Conservation (phyloP, 371 early-diverging fungal species). For the Mortierella sp. region DNA sequence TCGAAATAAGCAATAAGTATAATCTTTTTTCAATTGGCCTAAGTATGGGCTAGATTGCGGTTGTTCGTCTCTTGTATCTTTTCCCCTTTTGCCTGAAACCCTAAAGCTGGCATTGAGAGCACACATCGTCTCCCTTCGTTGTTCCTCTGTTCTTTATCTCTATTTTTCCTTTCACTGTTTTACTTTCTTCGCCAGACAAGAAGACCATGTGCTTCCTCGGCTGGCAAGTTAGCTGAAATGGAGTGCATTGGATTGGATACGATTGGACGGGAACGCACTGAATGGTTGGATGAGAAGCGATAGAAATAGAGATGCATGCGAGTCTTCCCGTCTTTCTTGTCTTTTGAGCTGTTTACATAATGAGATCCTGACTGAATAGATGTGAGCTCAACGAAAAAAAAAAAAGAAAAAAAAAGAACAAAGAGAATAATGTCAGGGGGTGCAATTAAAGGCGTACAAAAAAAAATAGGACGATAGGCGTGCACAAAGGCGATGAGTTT, state of each 20-base stretch:
- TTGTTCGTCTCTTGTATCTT: too few relatives aligned
- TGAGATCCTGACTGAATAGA: neutral
- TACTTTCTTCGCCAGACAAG: neutral
- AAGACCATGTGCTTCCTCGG: neutral
- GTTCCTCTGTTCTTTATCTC: neutral
- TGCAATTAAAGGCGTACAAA: neutral
- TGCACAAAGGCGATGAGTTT: too few relatives aligned
- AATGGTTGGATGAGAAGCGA: neutral
- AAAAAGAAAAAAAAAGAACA: neutral
- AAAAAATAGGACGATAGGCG: neutral
- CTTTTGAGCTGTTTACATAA: constrained; percentile 9
- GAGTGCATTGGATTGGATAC: neutral
- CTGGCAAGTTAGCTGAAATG: neutral
- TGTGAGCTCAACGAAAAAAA: neutral
- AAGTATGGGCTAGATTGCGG: neutral
- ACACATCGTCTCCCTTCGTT: neutral
- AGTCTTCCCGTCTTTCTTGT: too few relatives aligned
- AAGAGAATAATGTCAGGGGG: neutral
- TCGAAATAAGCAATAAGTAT: neutral
- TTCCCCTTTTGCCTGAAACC: neutral
- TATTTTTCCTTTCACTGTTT: neutral
- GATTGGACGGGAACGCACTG: neutral
- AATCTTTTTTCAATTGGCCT: neutral
- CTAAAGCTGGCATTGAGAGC: neutral
- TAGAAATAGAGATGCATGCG: neutral